Evolutionary conservation across 257 asterid species (phyloP), one percentile per base, ranked within the genome.

Genomic region (Solanum chiquidenum): DNA sequence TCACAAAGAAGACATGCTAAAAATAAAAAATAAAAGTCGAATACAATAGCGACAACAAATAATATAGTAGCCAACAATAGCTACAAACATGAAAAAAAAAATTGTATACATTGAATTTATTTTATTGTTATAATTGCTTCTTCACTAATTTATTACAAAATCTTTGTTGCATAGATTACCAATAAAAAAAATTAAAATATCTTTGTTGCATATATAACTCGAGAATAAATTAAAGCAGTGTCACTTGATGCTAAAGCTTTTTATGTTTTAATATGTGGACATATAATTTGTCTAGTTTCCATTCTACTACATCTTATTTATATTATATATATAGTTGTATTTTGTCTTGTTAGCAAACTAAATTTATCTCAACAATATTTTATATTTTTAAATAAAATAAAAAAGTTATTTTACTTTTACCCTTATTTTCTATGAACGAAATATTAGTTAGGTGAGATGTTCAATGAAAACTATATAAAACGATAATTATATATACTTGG

Each of bases 11-110:
- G 29, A 60, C 1, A 60, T 9, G 7, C 14, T 60, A 60, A 60
- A 60, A 23, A 60, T 0, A 18, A 25, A 64, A 13, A 25, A 0
- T 0, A 44, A 12, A 44, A 44, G 1, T 25, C 4, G 4, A 66
- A 5, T 9, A 66, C 1, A 5, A 1, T 12, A 10, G 72, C 0
- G 2, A 64, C 18, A 11, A 64, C 8, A 64, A 64, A 64, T 25
- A 11, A 25, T 66, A 66, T 25, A 2, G 18, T 11, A 66, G 13
- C 4, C 8, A 52, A 14, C 52, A 46, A 0, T 13, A 29, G 1
- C 23, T 49, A 49, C 21, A 49, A 14, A 69, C n/a, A 13, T 68
- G 11, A 12, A 27, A 25, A 27, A 27, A n/a, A n/a, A n/a, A 27
- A 11, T 66, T 64, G 1, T 66, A 25, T 29, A 68, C 23, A 27